A percentile compares a stretch with the other conserved stretches of the same genome.
These are phyloP conservation scores for Hanseniaspora uvarum DNA, from an alignment of 1,139 yeast species.

Conservation along the genomic window DNA sequence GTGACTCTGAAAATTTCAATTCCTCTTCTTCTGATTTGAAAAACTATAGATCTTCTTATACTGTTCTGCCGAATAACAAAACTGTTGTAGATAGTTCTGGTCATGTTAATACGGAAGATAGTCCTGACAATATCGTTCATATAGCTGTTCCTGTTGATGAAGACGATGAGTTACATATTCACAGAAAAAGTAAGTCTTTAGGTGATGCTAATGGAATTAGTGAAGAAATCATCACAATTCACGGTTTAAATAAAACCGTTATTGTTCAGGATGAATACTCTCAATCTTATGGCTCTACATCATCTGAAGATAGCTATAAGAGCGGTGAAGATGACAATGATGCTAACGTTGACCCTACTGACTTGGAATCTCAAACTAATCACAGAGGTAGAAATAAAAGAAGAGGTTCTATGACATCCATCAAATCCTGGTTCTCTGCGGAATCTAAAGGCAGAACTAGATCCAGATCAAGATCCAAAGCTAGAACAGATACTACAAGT, in stretches of 20 bases:
- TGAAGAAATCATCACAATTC: slow-evolving; percentile 16
- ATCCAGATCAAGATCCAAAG: slow-evolving; percentile 11
- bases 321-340: neutral
- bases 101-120: neutral
- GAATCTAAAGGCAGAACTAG: slow-evolving; percentile 7
- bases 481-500: neutral
- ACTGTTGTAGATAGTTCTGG: neutral
- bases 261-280: slow-evolving; percentile 16
- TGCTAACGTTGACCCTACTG: neutral
- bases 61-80: slow-evolving; percentile 9
- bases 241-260: slow-evolving; percentile 15
- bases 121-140: slow-evolving; percentile 2
- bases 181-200: slow-evolving; percentile 5
- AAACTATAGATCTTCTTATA: slow-evolving; percentile 12
- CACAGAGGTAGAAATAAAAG: slow-evolving; percentile 15
- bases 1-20: neutral
- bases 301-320: slow-evolving; percentile 2
- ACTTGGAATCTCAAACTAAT: slow-evolving; percentile 7
- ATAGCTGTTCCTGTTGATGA: slow-evolving; percentile 11
- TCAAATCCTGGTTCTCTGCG: slow-evolving; percentile 15
- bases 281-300: slow-evolving; percentile 12
- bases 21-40: slow-evolving; percentile 4
- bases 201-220: slow-evolving; percentile 16
- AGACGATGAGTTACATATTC: slow-evolving; percentile 15
- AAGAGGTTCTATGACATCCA: slow-evolving; percentile 15